phyloP scores from a whole-genome alignment of 1,139 yeast species.

The Geotrichum restrictum region DNA sequence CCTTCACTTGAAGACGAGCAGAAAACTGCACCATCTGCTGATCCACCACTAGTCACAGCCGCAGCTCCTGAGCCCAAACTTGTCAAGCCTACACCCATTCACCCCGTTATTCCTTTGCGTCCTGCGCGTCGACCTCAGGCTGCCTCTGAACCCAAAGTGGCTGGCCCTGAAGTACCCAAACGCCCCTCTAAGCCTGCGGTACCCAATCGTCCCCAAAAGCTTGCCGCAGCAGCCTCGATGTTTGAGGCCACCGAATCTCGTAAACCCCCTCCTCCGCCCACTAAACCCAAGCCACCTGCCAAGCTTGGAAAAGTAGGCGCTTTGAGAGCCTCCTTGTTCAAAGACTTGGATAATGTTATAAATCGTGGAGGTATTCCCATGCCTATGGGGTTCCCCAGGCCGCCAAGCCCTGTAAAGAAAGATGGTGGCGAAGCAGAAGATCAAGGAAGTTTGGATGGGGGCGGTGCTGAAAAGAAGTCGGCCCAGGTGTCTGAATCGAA shows the following conservation, averaged over 20 bases:
- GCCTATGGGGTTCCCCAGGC: conserved; percentile 26
- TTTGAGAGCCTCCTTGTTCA: conserved; percentile 35
- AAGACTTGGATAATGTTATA: conserved; percentile 35
- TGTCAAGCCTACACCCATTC: neutral
- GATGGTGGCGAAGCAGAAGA: conserved; percentile 21
- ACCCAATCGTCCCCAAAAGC: conserved; percentile 17
- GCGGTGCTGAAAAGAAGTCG: conserved; percentile 22
- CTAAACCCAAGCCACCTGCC: conserved; percentile 21
- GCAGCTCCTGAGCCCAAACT: neutral
- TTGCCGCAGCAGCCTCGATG: conserved; percentile 5
- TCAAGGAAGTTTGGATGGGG: neutral
- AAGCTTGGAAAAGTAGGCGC: conserved; percentile 32
- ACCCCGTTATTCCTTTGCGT: conserved; percentile 11
- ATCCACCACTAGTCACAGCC: too few species aligned
- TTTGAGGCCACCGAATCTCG: conserved; percentile 11
- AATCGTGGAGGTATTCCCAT: conserved; percentile 37
- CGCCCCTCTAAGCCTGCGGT: conserved; percentile 12
- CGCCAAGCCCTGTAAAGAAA: conserved; percentile 18
- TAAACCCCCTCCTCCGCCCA: conserved; percentile 11
- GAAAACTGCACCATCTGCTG: too few species aligned
- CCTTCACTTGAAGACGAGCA: too few species aligned
- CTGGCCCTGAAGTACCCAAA: neutral
- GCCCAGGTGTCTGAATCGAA: conserved; percentile 10
- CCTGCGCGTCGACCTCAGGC: conserved; percentile 1
- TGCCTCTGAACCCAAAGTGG: neutral